Evolutionary conservation across 176 grass and related monocot species (phyloP), one percentile per base, ranked within the genome.

Genomic region (Thalia dealbata): DNA sequence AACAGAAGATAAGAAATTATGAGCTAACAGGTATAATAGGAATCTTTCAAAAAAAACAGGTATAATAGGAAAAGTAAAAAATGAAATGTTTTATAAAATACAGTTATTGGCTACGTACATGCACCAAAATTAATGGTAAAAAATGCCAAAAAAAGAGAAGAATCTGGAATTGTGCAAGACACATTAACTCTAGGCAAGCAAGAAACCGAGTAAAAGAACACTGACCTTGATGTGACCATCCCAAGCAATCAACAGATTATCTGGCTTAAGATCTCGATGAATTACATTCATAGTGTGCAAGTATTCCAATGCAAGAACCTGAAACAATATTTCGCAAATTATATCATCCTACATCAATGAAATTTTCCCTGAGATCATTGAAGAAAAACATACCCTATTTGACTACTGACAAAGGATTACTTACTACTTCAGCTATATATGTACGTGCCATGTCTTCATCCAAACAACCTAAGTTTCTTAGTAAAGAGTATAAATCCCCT

Each of bases 301-400:
- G 84, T 93, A 99, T 75, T 99, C 95, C 79, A 93, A 32, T 1
- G 90, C 95, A 79, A 99, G 87, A 83, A 99, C 83, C 95, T 97
- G 18, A 61, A 75, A 21, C 50, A 75, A 28, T 84, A 67, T 54
- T 59, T 25, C 75, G 10, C 78, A 52, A 7, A 22, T 84, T 67
- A 35, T 65, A 61, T 32, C 32, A 38, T 38, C 32, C 51, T 56
- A 11, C 15, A 43, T 28, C 60, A 7, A 58, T 19, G 21, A n/a
- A 3, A 3, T 23, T n/a, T 23, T 58, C 54, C 54, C 54, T n/a
- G 19, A 28, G 15, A 26, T 21, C 14, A 63, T 2, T 38, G 43
- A 60, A 24, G 3, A 10, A 13, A 38, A 24, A 21, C 26, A 30
- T 21, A 29, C 21, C 2, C 69, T 52, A 71, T 3, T 10, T 35